A percentile compares a stretch with the other conserved stretches of the same genome.
phyloP scores from a whole-genome alignment of 208 protist species.

The Herpetomonas samuelpessoai region DNA sequence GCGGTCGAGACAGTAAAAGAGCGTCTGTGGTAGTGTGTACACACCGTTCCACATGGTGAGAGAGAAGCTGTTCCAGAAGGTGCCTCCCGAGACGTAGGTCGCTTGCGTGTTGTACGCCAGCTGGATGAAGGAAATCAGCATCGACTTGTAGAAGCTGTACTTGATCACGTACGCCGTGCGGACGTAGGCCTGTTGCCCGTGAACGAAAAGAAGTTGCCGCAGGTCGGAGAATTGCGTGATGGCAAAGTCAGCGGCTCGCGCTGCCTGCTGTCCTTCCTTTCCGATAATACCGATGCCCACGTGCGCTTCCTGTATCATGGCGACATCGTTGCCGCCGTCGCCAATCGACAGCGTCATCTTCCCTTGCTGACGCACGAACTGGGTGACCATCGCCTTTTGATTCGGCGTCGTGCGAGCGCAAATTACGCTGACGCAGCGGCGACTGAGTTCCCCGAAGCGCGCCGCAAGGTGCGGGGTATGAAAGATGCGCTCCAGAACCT shows the following conservation, averaged over 20 bases:
- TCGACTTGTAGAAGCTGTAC: slow-evolving; percentile 98
- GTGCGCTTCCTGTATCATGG: slow-evolving; percentile 94
- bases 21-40: slow-evolving; percentile 87
- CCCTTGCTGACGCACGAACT: slow-evolving; percentile 57
- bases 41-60: slow-evolving; percentile 91
- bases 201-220: slow-evolving; percentile 91
- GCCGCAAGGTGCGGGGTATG: slow-evolving; percentile 23
- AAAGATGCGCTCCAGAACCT: slow-evolving; percentile 73
- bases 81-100: slow-evolving; percentile 71
- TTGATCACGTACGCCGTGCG: slow-evolving; percentile 93
- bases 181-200: slow-evolving; percentile 92
- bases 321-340: slow-evolving; percentile 96
- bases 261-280: slow-evolving; percentile 93
- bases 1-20: slow-evolving; percentile 91
- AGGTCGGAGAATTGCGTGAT: slow-evolving; percentile 94
- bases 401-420: slow-evolving; percentile 93
- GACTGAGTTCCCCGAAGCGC: slow-evolving; percentile 52
- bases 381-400: slow-evolving; percentile 91
- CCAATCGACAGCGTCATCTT: slow-evolving; percentile 92
- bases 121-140: slow-evolving; percentile 93
- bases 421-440: slow-evolving; percentile 85
- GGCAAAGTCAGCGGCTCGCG: slow-evolving; percentile 92
- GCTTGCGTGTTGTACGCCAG: slow-evolving; percentile 78
- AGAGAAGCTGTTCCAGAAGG: slow-evolving; percentile 91
- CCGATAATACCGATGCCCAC: slow-evolving; percentile 92